Evolutionary conservation across 2,329 filamentous ascomycete species (phyloP), one percentile per base, ranked within the genome.

Genomic region (Alternaria conjuncta): DNA sequence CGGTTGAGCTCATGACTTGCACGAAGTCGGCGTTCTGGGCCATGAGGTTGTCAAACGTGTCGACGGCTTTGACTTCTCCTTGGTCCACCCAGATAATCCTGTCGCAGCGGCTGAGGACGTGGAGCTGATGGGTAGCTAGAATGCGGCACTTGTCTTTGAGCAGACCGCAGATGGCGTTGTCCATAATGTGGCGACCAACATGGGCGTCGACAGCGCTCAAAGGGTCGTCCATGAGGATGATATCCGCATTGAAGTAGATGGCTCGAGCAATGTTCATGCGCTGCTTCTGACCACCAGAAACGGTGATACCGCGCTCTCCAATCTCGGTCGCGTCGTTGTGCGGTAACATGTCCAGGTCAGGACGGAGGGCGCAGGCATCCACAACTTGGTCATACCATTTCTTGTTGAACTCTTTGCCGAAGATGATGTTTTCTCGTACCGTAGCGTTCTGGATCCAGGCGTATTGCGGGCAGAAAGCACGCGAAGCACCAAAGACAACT

Each of bases 361-460:
- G 88, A 56, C 91, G 86, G 10, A 98, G 84, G 2, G 95, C 94
- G 78, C 95, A 98, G 10, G 93, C 93, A 76, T 91, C 87, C 30
- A 97, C 85, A n/a, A 97, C 94, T 55, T 91, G 82, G 47, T 90
- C 86, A 75, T 97, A 97, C 94, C 95, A 97, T 4, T 83, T 82
- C 61, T 86, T 86, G 56, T 97, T 86, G 64, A 70, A 87, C 77
- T 86, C 83, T 85, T 93, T 95, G 11, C 95, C 95, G 74, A 98
- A 98, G 0, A 93, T 81, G 63, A 99, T 97, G 74, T 99, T 99
- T 32, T 97, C 89, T 65, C 89, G 89, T 4, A 98, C 87, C 1
- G 91, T 92, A 0, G 93, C 86, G 74, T 98, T 98, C 76, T 98
- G 95, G 53, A 99, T 97, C 96, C 96, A 99, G 0, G 96, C 93